These are phyloP conservation scores for Cercospora nicotianae DNA, from an alignment of 2,329 filamentous ascomycete species.

Conservation along the genomic window DNA sequence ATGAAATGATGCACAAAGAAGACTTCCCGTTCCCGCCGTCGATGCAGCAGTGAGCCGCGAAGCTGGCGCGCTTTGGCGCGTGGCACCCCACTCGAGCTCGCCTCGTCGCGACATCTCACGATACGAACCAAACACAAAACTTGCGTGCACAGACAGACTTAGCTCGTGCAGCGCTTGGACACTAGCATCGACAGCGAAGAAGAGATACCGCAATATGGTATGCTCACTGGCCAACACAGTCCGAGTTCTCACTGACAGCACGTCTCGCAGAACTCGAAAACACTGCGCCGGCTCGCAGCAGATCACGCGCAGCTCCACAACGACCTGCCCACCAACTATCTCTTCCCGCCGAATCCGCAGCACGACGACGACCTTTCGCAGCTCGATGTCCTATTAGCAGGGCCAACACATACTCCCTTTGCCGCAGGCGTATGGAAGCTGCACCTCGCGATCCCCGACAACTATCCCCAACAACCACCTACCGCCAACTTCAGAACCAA, in stretches of 20 bases:
- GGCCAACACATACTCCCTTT: conserved; percentile 62
- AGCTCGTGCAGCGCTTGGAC: not conserved
- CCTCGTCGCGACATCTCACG: conserved; percentile 7
- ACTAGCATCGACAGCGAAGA: not conserved
- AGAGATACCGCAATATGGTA: conserved; percentile 13
- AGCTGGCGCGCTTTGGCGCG: not conserved
- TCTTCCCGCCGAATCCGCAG: conserved; percentile 50
- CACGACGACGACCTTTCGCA: conserved; percentile 57
- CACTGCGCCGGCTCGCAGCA: conserved; percentile 58
- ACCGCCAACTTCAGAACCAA: conserved; percentile 62
- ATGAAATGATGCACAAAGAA: not conserved
- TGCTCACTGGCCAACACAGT: not conserved
- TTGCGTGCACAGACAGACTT: conserved; percentile 3
- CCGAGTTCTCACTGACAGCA: not conserved
- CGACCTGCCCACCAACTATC: conserved; percentile 61
- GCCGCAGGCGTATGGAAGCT: conserved; percentile 59
- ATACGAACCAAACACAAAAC: not conserved
- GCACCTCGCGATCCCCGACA: conserved; percentile 59
- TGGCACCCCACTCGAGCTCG: not conserved
- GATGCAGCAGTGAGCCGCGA: not conserved
- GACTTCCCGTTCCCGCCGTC: not conserved
- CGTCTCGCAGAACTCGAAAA: conserved; percentile 46
- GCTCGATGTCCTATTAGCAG: conserved; percentile 59
- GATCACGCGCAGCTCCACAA: conserved; percentile 60
- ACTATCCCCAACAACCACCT: conserved; percentile 55